Percentiles rank a stretch among this genome's conserved stretches.
Evolutionary conservation across 805 yeast species (phyloP).

Genomic region (Ogataea dorogensis): DNA sequence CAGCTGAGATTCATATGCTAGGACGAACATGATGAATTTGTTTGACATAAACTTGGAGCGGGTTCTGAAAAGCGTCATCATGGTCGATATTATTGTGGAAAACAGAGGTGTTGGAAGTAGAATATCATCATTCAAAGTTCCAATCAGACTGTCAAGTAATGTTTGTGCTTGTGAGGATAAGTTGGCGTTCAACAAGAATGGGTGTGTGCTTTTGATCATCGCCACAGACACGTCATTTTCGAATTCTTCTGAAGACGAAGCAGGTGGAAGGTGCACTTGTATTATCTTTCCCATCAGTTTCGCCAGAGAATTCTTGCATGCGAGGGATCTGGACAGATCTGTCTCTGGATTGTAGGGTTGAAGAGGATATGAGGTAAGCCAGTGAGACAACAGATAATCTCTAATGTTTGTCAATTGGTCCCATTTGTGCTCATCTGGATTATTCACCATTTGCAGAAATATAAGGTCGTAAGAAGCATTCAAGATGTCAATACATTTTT

Average conservation of each 20-base stretch:
- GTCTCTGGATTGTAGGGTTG: constrained; percentile 47
- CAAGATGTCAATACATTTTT: constrained; percentile 35
- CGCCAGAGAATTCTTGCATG: constrained; percentile 64
- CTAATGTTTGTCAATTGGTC: constrained; percentile 53
- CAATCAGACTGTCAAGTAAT: constrained; percentile 63
- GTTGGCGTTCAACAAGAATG: constrained; percentile 48
- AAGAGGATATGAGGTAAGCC: constrained; percentile 58
- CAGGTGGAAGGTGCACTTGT: constrained; percentile 49
- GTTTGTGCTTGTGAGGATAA: constrained; percentile 73
- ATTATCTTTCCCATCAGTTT: constrained; percentile 67
- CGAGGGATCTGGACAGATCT: constrained; percentile 50
- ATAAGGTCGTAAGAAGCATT: constrained; percentile 43
- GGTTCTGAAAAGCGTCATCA: constrained; percentile 59
- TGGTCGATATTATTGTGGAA: constrained; percentile 65
- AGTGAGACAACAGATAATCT: constrained; percentile 54
- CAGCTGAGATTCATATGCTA: constrained; percentile 57
- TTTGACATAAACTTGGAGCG: constrained; percentile 58
- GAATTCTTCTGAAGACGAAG: constrained; percentile 10
- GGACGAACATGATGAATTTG: constrained; percentile 56
- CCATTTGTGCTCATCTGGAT: constrained; percentile 55
- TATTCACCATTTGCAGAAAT: constrained; percentile 45
- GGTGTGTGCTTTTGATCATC: constrained; percentile 56
- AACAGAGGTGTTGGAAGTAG: constrained; percentile 55
- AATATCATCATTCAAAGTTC: constrained; percentile 53
- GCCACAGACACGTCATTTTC: constrained; percentile 45